Percentiles rank a stretch among this genome's conserved stretches.
Evolutionary conservation across 805 yeast genomes (phyloP).

Genomic region (Starmerella etchellsii): DNA sequence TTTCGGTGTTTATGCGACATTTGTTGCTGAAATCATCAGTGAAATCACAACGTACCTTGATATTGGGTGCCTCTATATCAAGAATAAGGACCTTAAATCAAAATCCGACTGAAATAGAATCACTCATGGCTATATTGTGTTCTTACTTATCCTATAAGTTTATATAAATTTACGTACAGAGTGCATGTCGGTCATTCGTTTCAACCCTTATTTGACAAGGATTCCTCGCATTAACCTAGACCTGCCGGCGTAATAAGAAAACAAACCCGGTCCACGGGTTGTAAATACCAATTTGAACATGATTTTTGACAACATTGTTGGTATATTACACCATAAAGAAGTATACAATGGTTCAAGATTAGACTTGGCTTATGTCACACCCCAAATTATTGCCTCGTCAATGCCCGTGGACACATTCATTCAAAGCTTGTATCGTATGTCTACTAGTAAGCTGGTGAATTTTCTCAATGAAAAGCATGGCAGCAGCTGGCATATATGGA

Average conservation of each 20-base stretch:
- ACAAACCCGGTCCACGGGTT: too few species aligned
- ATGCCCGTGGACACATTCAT: conserved; percentile 47
- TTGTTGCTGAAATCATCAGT: conserved; percentile 59
- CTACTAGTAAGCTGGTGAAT: conserved; percentile 37
- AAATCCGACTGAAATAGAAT: too few species aligned
- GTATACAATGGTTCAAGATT: conserved; percentile 20
- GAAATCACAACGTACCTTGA: conserved; percentile 73
- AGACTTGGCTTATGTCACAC: conserved; percentile 57
- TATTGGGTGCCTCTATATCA: conserved; percentile 71
- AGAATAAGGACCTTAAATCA: conserved; percentile 37
- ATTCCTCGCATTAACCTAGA: too few species aligned
- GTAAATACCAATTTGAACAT: too few species aligned
- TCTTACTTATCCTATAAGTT: too few species aligned
- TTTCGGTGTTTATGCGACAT: conserved; percentile 53
- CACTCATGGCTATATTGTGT: too few species aligned
- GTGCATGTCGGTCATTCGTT: too few species aligned
- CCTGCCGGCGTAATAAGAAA: too few species aligned
- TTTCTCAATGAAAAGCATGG: conserved; percentile 39
- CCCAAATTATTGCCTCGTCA: conserved; percentile 57
- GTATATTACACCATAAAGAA: conserved; percentile 8
- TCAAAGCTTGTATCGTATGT: conserved; percentile 39
- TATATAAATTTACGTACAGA: too few species aligned
- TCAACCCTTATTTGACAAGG: too few species aligned
- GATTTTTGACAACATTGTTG: neutral
- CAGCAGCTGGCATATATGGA: conserved; percentile 57